phyloP scores from a whole-genome alignment of 2,329 filamentous ascomycete species.

The Exophiala mesophila region DNA sequence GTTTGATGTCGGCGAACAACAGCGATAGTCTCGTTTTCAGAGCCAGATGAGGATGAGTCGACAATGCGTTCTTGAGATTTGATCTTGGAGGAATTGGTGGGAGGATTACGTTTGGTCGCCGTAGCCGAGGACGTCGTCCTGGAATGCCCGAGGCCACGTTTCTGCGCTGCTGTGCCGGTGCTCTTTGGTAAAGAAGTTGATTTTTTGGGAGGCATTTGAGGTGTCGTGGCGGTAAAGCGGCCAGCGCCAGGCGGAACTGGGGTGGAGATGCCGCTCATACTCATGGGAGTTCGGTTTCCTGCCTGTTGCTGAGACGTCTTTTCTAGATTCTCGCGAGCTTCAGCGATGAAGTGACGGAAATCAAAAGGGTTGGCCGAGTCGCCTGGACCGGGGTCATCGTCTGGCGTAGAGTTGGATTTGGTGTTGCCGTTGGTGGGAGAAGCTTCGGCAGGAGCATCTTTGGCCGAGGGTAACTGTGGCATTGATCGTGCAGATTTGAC shows the following conservation, averaged over 20 bases:
- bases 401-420: slow-evolving; percentile 30
- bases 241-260: slow-evolving; percentile 29
- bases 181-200: slow-evolving; percentile 26
- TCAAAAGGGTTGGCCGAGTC: slow-evolving; percentile 46
- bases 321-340: slow-evolving; percentile 33
- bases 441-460: slow-evolving; percentile 15
- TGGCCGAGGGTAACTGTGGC: slow-evolving; percentile 12
- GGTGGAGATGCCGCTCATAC: slow-evolving; percentile 35
- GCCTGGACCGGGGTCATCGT: slow-evolving; percentile 32
- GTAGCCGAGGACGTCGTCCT: slow-evolving; percentile 2
- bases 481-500: slow-evolving; percentile 13
- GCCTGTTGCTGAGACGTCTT: slow-evolving; percentile 25
- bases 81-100: slow-evolving; percentile 3
- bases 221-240: slow-evolving; percentile 29
- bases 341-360: slow-evolving; percentile 45
- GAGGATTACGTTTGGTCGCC: background rate
- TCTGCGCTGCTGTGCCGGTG: slow-evolving; percentile 25
- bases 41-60: background rate
- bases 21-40: slow-evolving; percentile 1
- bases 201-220: slow-evolving; percentile 28
- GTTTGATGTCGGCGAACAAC: background rate
- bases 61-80: background rate
- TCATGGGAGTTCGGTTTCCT: slow-evolving; percentile 24
- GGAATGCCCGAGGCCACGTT: slow-evolving; percentile 2
- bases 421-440: slow-evolving; percentile 26